phyloP scores from a whole-genome alignment of 1,284 basidiomycete species.

The Austroboletus novae-zelandiae region DNA sequence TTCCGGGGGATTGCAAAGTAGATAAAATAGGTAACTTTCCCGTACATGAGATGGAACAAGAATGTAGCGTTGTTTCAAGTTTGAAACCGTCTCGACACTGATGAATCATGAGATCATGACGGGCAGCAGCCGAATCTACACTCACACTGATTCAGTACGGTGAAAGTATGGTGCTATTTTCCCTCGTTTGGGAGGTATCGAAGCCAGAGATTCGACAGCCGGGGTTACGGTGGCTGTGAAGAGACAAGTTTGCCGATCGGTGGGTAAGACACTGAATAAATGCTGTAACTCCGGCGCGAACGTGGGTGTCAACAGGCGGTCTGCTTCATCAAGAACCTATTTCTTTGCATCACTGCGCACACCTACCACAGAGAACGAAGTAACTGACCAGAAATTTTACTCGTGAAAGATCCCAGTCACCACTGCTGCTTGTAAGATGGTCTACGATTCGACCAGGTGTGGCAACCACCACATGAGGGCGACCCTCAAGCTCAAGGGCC shows the following conservation, averaged over 20 bases:
- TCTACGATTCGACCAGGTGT: slow-evolving; percentile 97
- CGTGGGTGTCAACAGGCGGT: slow-evolving; percentile 86
- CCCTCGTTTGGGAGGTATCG: slow-evolving; percentile 72
- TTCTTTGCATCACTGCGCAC: background rate
- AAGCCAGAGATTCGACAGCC: slow-evolving; percentile 80
- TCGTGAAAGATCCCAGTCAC: slow-evolving; percentile 82
- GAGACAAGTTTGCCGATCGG: slow-evolving; percentile 89
- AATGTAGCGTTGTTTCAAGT: slow-evolving; percentile 86
- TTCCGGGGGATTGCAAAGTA: slow-evolving; percentile 86
- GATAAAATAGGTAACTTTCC: slow-evolving; percentile 89
- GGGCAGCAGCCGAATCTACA: slow-evolving; percentile 9
- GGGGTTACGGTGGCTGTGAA: slow-evolving; percentile 96
- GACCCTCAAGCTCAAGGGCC: slow-evolving; percentile 79
- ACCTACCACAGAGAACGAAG: background rate
- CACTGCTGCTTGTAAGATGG: slow-evolving; percentile 76
- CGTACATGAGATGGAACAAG: slow-evolving; percentile 95
- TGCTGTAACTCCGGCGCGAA: slow-evolving; percentile 87
- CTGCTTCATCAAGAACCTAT: slow-evolving; percentile 94
- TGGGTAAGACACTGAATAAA: slow-evolving; percentile 78
- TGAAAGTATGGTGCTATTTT: slow-evolving; percentile 89
- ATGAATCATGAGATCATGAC: slow-evolving; percentile 6
- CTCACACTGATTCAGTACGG: slow-evolving; percentile 75
- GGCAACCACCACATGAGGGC: slow-evolving; percentile 93
- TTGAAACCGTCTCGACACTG: slow-evolving; percentile 84
- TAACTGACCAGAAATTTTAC: slow-evolving; percentile 80